phyloP scores from a whole-genome alignment of 495 filamentous ascomycete species.

The Cercophora samala region DNA sequence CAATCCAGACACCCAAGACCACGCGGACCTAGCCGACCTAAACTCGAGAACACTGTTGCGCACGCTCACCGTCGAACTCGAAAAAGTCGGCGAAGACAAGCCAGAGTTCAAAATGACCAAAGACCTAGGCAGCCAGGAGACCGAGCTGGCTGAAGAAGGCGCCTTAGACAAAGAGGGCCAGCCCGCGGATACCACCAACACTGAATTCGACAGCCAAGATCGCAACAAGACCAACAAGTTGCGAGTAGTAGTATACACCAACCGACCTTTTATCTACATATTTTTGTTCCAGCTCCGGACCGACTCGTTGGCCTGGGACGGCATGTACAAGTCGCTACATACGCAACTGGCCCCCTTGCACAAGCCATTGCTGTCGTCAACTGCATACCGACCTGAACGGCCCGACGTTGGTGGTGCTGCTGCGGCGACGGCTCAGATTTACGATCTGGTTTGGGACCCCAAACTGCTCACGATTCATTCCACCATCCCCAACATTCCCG shows the following conservation, averaged over 20 bases:
- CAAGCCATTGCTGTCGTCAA: constrained; percentile 65
- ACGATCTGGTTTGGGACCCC: constrained; percentile 85
- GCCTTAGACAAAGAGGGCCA: constrained; percentile 15
- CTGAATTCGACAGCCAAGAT: constrained; percentile 46
- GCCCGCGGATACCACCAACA: constrained; percentile 19
- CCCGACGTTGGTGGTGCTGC: constrained; percentile 31
- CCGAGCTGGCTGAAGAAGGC: constrained; percentile 22
- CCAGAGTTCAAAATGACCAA: constrained; percentile 39
- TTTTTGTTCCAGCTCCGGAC: constrained; percentile 78
- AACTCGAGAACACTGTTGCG: constrained; percentile 43
- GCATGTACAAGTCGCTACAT: constrained; percentile 78
- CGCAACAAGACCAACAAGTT: constrained; percentile 54
- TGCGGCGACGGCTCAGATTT: constrained; percentile 54
- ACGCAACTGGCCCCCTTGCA: constrained; percentile 76
- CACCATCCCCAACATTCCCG: constrained; percentile 87
- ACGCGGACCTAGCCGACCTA: constrained; percentile 23
- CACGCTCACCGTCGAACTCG: constrained; percentile 51
- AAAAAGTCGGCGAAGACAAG: constrained; percentile 34
- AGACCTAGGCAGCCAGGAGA: constrained; percentile 44
- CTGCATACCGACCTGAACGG: constrained; percentile 48
- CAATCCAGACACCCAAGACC: constrained; percentile 19
- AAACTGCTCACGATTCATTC: constrained; percentile 70
- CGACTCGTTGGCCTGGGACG: constrained; percentile 59
- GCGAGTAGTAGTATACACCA: constrained; percentile 67
- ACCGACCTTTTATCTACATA: constrained; percentile 85